Evolutionary conservation across 352 stramenopile species (phyloP), one percentile per base, ranked within the genome.

Genomic region (Pythium pyrilobum): DNA sequence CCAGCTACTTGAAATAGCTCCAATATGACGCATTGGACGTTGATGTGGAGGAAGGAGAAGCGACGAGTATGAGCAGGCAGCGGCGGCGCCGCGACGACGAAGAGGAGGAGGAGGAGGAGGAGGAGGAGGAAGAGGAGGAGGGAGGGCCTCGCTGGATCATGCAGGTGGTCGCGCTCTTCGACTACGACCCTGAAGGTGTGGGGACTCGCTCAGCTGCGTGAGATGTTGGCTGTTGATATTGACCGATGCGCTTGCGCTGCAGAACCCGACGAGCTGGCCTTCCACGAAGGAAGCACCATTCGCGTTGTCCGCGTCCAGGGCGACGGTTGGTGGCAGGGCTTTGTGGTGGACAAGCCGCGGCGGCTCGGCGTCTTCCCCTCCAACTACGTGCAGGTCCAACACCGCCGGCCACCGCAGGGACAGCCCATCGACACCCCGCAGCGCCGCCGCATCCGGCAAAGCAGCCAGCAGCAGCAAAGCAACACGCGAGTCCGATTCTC

Each of bases 261-360:
- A 88, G 77, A 85, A 39, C 36, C 36, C n/a, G 77, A 88, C 32
- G 77, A 88, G 47, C 57, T 88, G 15, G 52, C 50, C 3, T 78
- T 88, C 43, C 36, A 59, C 5, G 59, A 75, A 52, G 74, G 74
- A 2, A 68, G 85, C 15, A 48, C 60, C 13, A 44, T 88, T 16
- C 65, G 69, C 28, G 77, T 88, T 10, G 23, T 81, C 18, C 62
- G 47, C 4, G 62, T 84, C 25, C 77, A 86, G 32, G 71, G 79
- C 12, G 77, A 88, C 49, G 74, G 74, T 16, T 88, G 77, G 77
- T 88, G 77, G 77, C 53, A 62, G 4, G 77, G 74, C 7, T 82
- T 72, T 45, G 44, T 53, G 11, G 50, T 72, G 4, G 47, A 69
- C 5, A 53, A 42, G 2, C 66, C 75, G 21, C 45, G 58, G 24